Percentiles rank a stretch among this genome's conserved stretches.
Evolutionary conservation across 441 rosid genomes (phyloP).

Genomic region (Aleurites moluccanus): DNA sequence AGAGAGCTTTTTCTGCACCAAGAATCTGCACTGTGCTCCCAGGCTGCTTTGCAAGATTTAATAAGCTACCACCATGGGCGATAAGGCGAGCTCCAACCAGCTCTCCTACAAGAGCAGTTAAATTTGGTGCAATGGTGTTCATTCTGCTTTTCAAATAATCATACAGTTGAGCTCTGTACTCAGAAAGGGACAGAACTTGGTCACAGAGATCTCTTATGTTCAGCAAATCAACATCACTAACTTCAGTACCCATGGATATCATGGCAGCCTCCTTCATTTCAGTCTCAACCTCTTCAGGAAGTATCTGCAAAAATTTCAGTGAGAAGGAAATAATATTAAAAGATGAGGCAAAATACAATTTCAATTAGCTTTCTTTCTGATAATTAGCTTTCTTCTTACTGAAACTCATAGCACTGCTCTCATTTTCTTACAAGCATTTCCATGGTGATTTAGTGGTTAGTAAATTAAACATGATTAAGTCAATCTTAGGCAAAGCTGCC

Average conservation of each 20-base stretch:
- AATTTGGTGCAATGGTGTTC: slow-evolving; percentile 89
- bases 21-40: slow-evolving; percentile 94
- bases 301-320: slow-evolving; percentile 38
- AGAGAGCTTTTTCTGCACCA: slow-evolving; percentile 94
- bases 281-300: slow-evolving; percentile 72
- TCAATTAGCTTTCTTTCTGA: too few species aligned
- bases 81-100: slow-evolving; percentile 95
- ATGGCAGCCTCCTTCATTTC: slow-evolving; percentile 81
- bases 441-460: background rate
- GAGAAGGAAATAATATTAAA: background rate
- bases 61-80: slow-evolving; percentile 88
- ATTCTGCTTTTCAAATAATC: slow-evolving; percentile 88
- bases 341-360: background rate
- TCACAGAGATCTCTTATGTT: slow-evolving; percentile 82
- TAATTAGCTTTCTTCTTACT: background rate
- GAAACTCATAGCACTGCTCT: too few species aligned
- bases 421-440: too few species aligned
- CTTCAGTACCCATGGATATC: slow-evolving; percentile 96
- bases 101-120: slow-evolving; percentile 94
- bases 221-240: slow-evolving; percentile 71
- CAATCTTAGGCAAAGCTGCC: background rate
- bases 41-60: slow-evolving; percentile 96
- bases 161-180: slow-evolving; percentile 90
- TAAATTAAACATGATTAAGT: background rate
- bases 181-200: slow-evolving; percentile 83